Percentiles rank a stretch among this genome's conserved stretches.
These are phyloP conservation scores for Botrytis cinerea DNA, from an alignment of 2,329 filamentous ascomycete species.

Conservation along the genomic window DNA sequence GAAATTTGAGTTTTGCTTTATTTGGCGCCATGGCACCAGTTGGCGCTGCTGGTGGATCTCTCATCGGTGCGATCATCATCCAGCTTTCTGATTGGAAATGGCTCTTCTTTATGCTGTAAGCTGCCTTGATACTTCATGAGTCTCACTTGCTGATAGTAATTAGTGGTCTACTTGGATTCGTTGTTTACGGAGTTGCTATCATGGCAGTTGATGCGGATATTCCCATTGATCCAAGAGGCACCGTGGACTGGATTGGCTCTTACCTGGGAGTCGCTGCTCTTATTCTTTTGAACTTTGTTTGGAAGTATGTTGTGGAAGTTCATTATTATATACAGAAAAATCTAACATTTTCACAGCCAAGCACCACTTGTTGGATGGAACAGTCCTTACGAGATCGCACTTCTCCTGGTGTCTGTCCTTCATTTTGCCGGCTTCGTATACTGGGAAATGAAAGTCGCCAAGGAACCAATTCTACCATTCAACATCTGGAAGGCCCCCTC, in stretches of 20 bases:
- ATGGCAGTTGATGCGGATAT: constrained; percentile 15
- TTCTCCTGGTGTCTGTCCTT: constrained; percentile 29
- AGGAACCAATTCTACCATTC: constrained; percentile 33
- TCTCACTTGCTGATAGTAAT: not conserved
- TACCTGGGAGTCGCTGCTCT: constrained; percentile 45
- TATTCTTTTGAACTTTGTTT: constrained; percentile 53
- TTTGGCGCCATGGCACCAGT: constrained; percentile 51
- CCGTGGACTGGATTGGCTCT: constrained; percentile 47
- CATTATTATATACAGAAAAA: not conserved
- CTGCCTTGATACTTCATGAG: not conserved
- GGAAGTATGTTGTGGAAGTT: constrained; percentile 46
- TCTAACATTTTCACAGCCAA: constrained; percentile 27
- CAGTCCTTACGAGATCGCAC: constrained; percentile 26
- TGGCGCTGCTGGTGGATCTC: constrained; percentile 46
- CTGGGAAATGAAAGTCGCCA: constrained; percentile 31
- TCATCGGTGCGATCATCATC: constrained; percentile 45
- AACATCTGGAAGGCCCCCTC: constrained; percentile 35
- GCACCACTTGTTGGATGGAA: constrained; percentile 34
- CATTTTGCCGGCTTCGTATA: constrained; percentile 27
- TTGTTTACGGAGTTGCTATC: constrained; percentile 18
- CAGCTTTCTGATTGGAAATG: constrained; percentile 45
- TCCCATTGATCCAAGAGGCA: constrained; percentile 40
- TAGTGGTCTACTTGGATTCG: constrained; percentile 15
- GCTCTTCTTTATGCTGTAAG: constrained; percentile 45
- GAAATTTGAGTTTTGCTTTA: constrained; percentile 48